Evolutionary conservation across 495 filamentous ascomycete species (phyloP).

Genomic region (Penicillium lividum): DNA sequence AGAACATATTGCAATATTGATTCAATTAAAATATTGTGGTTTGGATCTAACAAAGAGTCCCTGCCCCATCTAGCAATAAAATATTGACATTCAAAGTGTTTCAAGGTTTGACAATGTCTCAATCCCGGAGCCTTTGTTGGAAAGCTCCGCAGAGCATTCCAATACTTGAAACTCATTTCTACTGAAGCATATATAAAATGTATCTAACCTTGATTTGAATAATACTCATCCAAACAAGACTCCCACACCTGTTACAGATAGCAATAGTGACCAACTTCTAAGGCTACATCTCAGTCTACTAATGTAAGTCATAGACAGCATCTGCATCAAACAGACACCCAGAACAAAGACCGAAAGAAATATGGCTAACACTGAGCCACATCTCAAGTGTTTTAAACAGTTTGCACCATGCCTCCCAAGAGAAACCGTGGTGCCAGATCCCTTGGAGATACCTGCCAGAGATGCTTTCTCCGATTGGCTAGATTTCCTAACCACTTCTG

Average conservation of each 20-base stretch:
- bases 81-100: neutral
- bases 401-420: neutral
- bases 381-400: neutral
- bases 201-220: neutral
- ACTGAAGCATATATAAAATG: neutral
- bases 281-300: neutral
- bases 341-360: neutral
- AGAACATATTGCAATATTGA: neutral
- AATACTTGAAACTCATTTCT: neutral
- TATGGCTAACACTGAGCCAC: neutral
- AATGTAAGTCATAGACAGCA: neutral
- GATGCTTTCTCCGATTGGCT: slow-evolving; percentile 13
- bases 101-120: neutral
- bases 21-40: neutral
- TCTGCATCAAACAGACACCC: neutral
- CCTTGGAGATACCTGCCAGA: neutral
- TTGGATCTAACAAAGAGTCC: neutral
- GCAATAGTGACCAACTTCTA: neutral
- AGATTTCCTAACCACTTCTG: slow-evolving; percentile 2
- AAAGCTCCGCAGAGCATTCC: neutral
- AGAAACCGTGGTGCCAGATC: neutral
- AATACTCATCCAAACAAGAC: neutral
- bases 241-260: neutral
- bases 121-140: neutral
- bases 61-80: neutral